Evolutionary conservation across 805 yeast species (phyloP).

Genomic region (Ogataea naganishii): DNA sequence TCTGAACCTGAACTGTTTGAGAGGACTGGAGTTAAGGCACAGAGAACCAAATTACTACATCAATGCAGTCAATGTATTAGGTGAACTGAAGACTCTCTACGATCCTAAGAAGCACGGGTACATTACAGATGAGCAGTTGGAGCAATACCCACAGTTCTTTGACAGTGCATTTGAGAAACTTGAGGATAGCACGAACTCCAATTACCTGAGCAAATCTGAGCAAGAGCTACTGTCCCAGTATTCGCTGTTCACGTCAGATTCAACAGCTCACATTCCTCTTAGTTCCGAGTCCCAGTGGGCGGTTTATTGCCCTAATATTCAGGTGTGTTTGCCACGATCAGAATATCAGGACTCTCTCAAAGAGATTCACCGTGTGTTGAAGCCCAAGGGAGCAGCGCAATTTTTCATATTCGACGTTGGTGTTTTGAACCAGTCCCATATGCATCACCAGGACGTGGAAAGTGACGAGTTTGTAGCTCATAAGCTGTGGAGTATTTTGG

Average conservation of each 20-base stretch:
- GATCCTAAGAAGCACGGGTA: slow-evolving; percentile 17
- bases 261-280: slow-evolving; percentile 18
- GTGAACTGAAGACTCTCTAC: slow-evolving; percentile 11
- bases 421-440: slow-evolving; percentile 1
- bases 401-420: slow-evolving; percentile 20
- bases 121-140: slow-evolving; percentile 8
- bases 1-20: slow-evolving; percentile 12
- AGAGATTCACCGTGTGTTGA: slow-evolving; percentile 22
- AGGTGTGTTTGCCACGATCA: slow-evolving; percentile 9
- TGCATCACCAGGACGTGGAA: slow-evolving; percentile 2
- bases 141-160: slow-evolving; percentile 14
- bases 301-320: slow-evolving; percentile 19
- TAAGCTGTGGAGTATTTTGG: slow-evolving; percentile 13
- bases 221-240: slow-evolving; percentile 16
- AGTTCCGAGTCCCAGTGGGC: slow-evolving; percentile 18
- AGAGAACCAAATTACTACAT: slow-evolving; percentile 18
- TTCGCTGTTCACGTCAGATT: slow-evolving; percentile 22
- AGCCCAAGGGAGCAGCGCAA: slow-evolving; percentile 21
- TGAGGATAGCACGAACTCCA: slow-evolving; percentile 10
- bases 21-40: slow-evolving; percentile 24
- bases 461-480: slow-evolving; percentile 11
- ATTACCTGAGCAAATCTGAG: slow-evolving; percentile 16
- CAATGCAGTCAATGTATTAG: slow-evolving; percentile 19
- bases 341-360: slow-evolving; percentile 12
- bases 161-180: slow-evolving; percentile 9